These are phyloP conservation scores for Xylaria cubensis DNA, from an alignment of 495 filamentous ascomycete species.

Conservation along the genomic window DNA sequence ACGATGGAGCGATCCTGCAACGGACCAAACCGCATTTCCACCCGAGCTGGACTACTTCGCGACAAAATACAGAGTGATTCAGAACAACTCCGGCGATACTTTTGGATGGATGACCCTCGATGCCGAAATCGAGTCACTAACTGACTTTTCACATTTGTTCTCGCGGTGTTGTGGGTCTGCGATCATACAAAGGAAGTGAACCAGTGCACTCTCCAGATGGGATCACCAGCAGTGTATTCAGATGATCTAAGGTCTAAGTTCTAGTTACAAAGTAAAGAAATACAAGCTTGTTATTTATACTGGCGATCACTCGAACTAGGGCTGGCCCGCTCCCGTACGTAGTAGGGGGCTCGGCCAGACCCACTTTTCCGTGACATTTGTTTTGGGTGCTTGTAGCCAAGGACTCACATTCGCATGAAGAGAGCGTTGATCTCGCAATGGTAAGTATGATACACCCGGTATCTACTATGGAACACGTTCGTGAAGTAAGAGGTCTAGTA, in stretches of 20 bases:
- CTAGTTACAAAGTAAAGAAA: too few species aligned
- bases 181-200: too few species aligned
- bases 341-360: too few species aligned
- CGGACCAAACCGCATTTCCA: background rate
- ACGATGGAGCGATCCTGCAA: conserved; percentile 11
- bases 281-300: too few species aligned
- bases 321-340: too few species aligned
- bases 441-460: background rate
- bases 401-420: conserved; percentile 15
- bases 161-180: too few species aligned
- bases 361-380: too few species aligned
- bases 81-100: background rate
- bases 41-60: conserved; percentile 6
- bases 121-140: background rate
- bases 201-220: too few species aligned
- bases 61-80: conserved; percentile 3
- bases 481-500: background rate
- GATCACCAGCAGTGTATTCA: too few species aligned
- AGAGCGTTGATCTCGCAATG: background rate
- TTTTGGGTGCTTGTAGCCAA: conserved; percentile 4
- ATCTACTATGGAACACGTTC: background rate
- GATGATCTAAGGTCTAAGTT: too few species aligned
- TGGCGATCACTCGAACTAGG: too few species aligned
- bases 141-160: background rate
- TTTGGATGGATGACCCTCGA: conserved; percentile 16